Evolutionary conservation across 78 protist species (phyloP).

Genomic region (Dictyostelium citrinum): DNA sequence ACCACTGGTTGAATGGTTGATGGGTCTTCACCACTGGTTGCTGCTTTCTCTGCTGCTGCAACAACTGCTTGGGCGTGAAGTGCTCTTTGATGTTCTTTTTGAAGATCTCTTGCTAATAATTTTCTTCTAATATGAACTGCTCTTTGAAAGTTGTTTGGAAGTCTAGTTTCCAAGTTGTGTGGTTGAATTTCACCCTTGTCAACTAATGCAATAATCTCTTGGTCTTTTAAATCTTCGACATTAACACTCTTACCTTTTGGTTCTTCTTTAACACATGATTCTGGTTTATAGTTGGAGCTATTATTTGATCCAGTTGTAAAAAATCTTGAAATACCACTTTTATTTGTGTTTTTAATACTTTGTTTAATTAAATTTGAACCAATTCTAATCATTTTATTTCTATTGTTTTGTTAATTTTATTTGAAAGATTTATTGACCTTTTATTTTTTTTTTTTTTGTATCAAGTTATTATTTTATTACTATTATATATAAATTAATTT

Average conservation of each 20-base stretch:
- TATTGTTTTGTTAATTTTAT: neutral
- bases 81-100: conserved; percentile 54
- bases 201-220: conserved; percentile 61
- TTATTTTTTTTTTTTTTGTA: neutral
- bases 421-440: neutral
- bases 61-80: conserved; percentile 65
- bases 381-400: neutral
- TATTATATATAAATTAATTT: neutral
- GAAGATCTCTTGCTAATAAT: conserved; percentile 53
- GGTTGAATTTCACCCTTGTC: conserved; percentile 75
- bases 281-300: conserved; percentile 37
- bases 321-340: neutral
- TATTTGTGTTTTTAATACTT: neutral
- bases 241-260: neutral
- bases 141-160: conserved; percentile 36
- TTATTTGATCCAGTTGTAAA: neutral
- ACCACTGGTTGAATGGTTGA: conserved; percentile 37
- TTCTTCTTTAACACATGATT: conserved; percentile 64
- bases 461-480: no score
- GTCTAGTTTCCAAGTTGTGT: conserved; percentile 58
- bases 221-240: conserved; percentile 38
- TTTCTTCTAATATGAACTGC: conserved; percentile 76
- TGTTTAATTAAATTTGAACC: neutral
- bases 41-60: conserved; percentile 71
- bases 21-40: conserved; percentile 78